Evolutionary conservation across 495 filamentous ascomycete species (phyloP).

Genomic region (Coniosporium apollinis): DNA sequence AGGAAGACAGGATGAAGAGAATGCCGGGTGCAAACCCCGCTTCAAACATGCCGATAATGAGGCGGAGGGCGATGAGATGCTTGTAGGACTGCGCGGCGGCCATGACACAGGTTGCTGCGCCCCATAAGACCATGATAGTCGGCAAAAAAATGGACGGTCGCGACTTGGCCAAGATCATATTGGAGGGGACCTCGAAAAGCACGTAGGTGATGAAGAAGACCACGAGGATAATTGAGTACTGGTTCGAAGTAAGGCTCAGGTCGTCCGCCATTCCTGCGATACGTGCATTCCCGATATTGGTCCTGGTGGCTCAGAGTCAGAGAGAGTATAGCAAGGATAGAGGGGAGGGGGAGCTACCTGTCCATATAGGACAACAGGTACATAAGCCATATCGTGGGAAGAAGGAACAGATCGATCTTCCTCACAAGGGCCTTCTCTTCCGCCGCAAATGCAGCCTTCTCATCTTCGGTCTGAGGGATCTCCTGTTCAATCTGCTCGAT

Average conservation of each 20-base stretch:
- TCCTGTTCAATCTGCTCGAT: constrained; percentile 6
- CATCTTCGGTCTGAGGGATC: too few relatives aligned
- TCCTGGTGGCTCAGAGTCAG: too few relatives aligned
- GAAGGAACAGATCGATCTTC: constrained; percentile 13
- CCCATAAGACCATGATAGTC: constrained; percentile 11
- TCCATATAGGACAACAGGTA: constrained; percentile 15
- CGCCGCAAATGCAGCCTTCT: not conserved
- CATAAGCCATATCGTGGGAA: constrained; percentile 15
- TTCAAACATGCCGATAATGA: constrained; percentile 11
- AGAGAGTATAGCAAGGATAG: too few relatives aligned
- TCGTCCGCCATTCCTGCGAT: constrained; percentile 14
- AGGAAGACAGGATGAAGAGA: constrained; percentile 12
- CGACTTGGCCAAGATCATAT: constrained; percentile 7
- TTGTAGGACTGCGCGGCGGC: constrained; percentile 7
- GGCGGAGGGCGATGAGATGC: constrained; percentile 6
- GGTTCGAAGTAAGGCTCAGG: constrained; percentile 7
- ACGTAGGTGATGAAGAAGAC: constrained; percentile 17
- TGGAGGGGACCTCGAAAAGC: constrained; percentile 10
- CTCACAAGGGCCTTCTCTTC: constrained; percentile 14
- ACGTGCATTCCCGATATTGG: constrained; percentile 15
- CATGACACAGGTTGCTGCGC: constrained; percentile 7
- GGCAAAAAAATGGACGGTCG: constrained; percentile 11
- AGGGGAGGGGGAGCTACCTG: too few relatives aligned
- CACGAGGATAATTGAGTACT: constrained; percentile 10
- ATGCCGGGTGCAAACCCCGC: constrained; percentile 5